Conservation (phyloP, 108 stramenopile genomes). For the Cyclostephanos tholiformis region DNA sequence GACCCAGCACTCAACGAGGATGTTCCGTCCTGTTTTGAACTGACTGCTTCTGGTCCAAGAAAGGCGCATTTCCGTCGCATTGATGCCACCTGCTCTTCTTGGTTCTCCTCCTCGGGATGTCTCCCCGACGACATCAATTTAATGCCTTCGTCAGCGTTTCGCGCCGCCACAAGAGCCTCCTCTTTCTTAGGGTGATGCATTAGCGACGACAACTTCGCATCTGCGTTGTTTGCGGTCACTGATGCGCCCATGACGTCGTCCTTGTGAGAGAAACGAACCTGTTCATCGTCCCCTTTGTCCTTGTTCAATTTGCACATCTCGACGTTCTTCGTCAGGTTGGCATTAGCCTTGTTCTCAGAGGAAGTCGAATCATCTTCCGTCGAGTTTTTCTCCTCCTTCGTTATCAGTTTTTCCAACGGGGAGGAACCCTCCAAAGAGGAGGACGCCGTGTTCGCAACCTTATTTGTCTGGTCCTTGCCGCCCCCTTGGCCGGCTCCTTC, state of each 20-base stretch:
- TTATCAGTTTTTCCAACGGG: constrained; percentile 24
- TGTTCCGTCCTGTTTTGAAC: constrained; percentile 44
- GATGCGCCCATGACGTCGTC: constrained; percentile 86
- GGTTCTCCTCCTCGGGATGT: background rate
- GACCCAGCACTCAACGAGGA: constrained; percentile 59
- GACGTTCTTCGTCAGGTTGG: constrained; percentile 54
- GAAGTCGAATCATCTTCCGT: constrained; percentile 62
- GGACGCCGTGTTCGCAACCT: constrained; percentile 16
- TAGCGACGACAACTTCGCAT: constrained; percentile 73
- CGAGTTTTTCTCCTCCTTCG: constrained; percentile 15
- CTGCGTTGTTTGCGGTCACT: constrained; percentile 88
- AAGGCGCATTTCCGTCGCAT: constrained; percentile 20
- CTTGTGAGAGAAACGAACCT: constrained; percentile 50
- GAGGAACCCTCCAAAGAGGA: constrained; percentile 9
- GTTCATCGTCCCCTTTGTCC: constrained; percentile 41
- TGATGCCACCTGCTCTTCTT: constrained; percentile 6
- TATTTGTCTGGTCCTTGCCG: background rate
- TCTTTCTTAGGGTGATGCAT: constrained; percentile 52
- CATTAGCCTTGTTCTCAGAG: constrained; percentile 51
- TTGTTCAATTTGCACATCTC: constrained; percentile 65
- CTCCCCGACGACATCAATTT: background rate
- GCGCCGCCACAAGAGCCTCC: background rate
- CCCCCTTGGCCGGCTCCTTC: constrained; percentile 1
- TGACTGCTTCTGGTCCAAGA: background rate
- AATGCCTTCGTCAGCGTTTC: background rate